Evolutionary conservation across 2,329 filamentous ascomycete genomes (phyloP), one percentile per base, ranked within the genome.

Genomic region (Exophiala lecanii-corni): DNA sequence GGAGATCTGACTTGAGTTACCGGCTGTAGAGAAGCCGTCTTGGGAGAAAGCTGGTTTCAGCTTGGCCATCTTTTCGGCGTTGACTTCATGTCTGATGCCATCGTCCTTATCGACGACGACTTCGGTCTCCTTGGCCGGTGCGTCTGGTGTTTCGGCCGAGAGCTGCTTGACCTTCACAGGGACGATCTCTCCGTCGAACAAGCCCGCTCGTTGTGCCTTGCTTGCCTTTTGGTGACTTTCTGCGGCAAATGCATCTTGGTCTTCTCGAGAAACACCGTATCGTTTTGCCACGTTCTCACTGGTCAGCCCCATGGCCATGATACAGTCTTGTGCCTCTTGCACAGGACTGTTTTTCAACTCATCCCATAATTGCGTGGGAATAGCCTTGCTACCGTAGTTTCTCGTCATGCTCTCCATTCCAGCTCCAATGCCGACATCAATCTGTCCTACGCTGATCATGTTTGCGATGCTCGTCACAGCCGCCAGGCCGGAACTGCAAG

Each of bases 371-470:
- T 88, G 78, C 0, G 81, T 82, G 0, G 89, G 89, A 32, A 96
- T 92, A n/a, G 89, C 89, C 44, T 81, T 73, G 18, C 73, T 79
- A 39, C 82, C 89, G 66, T 96, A 96, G 68, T 95, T 95, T 53
- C 84, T 71, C 51, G 87, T 94, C 89, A 96, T 96, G 68, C 84
- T 91, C 75, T 96, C 89, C 86, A 94, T 95, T 20, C 89, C 89
- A 2, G 86, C 89, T 7, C 82, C 89, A 49, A 96, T 79, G 47
- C 87, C 89, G 0, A 75, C 72, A 49, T 81, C 76, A 39, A 91
- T 84, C 55, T 78, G 76, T 1, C 85, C 88, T 0, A 76, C 73
- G n/a, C 79, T 76, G 55, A 96, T 92, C 50, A 82, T 75, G 44
- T 84, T 80, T 4, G 86, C 84, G 2, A 94, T 73, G 10, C 73